Base-by-base conservation (phyloP, 768 basidiomycete species). In the Boletus bicolor region DNA sequence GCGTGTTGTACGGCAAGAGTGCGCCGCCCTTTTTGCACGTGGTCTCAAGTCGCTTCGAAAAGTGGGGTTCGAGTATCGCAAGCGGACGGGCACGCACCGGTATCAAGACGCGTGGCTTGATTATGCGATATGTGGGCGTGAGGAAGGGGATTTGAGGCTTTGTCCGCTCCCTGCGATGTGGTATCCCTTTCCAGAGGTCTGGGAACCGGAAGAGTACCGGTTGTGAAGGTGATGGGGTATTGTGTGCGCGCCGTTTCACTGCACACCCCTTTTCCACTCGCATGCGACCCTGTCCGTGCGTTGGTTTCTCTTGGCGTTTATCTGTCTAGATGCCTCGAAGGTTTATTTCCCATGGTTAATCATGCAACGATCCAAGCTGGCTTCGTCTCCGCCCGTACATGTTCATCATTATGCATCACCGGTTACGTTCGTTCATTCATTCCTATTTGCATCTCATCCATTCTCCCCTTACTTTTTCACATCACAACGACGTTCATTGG, bases 41-140 rank as follows among this genome's bases (percentile, higher is more conserved):
- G 62, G 59, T 10, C 45, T 73, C 55, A 74, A 73, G 53, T 64
- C 68, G 46, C 69, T 72, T 53, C 51, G 55, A 46, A 68, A 64
- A 60, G 61, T 72, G 46, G 71, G 71, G 51, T 71, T 72, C 53
- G 71, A 72, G 56, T 74, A 73, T 58, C 69, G 71, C 50, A 74
- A 68, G 62, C 68, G 71, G 14, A 68, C 72, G 8, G 71, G 71
- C 34, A 74, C 71, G 3, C 71, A 72, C 44, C 49, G 69, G 39
- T 72, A 72, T 53, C 71, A 73, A 54, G 71, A 72, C 37, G 66
- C 72, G 28, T 72, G 71, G 71, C 66, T 74, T 15, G 71, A 72
- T 55, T 74, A 68, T 47, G 68, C 59, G 35, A 58, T 68, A 45
- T 57, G 53, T 53, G 61, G 63, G 3, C 62, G 59, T 6, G 62